Evolutionary conservation across 768 basidiomycete genomes (phyloP), one percentile per base, ranked within the genome.

Genomic region (Piloderma croceum): DNA sequence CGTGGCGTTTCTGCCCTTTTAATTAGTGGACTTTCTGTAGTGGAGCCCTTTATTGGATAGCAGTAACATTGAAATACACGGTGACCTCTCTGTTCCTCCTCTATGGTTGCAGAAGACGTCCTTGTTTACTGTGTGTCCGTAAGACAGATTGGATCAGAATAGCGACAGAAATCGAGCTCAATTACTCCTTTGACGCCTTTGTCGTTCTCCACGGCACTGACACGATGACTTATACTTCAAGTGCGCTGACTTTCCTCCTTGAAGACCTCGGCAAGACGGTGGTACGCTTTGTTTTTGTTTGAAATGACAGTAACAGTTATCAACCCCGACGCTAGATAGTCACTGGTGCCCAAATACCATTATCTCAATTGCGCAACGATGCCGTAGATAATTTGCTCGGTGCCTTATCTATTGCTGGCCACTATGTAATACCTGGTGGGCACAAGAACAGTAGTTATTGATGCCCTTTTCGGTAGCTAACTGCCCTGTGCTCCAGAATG

Each of bases 231-330:
- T 93, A 90, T 60, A 83, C 84, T 6, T 79, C 90, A 6, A 90
- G 89, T 36, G 90, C 91, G 3, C 70, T 94, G 25, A 87, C 85
- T 55, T 97, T 96, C 59, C 63, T 97, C 40, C 71, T 97, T 6
- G 91, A 96, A 63, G 90, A 96, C 49, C 73, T 97, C 3, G 90
- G 90, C 35, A 92, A 90, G 65, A 91, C 89, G 1, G 84, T 92
- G 52, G 87, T 89, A 69, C 25, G 69, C 49, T 12, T 39, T 24
- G 27, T 9, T 29, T 29, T 9, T n/a, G n/a, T n/a, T n/a, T 9
- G 27, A 29, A 15, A 29, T 15, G 27, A 9, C 9, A 29, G 13
- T 19, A 9, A 35, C 9, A 35, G 34, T 21, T 9, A 9, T 10
- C 34, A 10, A 35, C 34, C 9, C 17, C 13, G 12, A 9, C 34